A percentile compares a stretch with the other conserved stretches of the same genome.
These are phyloP conservation scores for Botrytis cinerea DNA, from an alignment of 2,329 filamentous ascomycete species.

Conservation along the genomic window DNA sequence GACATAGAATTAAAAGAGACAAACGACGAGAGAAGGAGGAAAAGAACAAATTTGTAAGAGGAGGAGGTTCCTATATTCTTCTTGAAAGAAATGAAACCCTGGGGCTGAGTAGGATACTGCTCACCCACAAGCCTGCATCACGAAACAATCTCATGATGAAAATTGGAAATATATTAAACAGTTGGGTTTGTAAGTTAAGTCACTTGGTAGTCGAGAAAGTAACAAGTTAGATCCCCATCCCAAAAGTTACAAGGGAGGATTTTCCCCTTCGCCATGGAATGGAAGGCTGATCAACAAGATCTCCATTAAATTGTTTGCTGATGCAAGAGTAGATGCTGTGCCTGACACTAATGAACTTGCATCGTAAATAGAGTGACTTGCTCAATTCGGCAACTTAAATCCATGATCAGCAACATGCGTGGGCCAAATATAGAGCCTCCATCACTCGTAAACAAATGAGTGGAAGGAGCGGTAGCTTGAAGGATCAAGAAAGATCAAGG, in stretches of 20 bases:
- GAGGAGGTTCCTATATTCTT: conserved; percentile 24
- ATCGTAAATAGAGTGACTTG: conserved; percentile 24
- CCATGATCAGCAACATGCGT: conserved; percentile 16
- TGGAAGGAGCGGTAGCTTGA: conserved; percentile 11
- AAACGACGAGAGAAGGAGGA: conserved; percentile 19
- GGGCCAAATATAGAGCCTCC: conserved; percentile 24
- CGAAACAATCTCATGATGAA: conserved; percentile 19
- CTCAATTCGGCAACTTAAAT: conserved; percentile 19
- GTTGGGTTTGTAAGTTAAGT: conserved; percentile 14
- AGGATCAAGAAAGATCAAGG: conserved; percentile 21
- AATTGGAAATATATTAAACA: conserved; percentile 1
- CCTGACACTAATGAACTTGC: conserved; percentile 20
- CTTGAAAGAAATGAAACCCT: conserved; percentile 8
- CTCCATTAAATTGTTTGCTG: conserved; percentile 13
- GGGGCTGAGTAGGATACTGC: conserved; percentile 20
- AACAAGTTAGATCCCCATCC: conserved; percentile 13
- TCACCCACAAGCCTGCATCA: conserved; percentile 19
- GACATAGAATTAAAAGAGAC: conserved; percentile 16
- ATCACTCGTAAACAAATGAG: conserved; percentile 14
- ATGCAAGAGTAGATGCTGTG: conserved; percentile 24
- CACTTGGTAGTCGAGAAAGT: conserved; percentile 12
- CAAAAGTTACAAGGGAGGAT: not conserved
- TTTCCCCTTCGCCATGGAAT: not conserved
- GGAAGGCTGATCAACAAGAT: conserved; percentile 2
- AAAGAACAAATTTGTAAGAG: conserved; percentile 14